Evolutionary conservation across 345 rosid genomes (phyloP).

Genomic region (Arabis alpina): DNA sequence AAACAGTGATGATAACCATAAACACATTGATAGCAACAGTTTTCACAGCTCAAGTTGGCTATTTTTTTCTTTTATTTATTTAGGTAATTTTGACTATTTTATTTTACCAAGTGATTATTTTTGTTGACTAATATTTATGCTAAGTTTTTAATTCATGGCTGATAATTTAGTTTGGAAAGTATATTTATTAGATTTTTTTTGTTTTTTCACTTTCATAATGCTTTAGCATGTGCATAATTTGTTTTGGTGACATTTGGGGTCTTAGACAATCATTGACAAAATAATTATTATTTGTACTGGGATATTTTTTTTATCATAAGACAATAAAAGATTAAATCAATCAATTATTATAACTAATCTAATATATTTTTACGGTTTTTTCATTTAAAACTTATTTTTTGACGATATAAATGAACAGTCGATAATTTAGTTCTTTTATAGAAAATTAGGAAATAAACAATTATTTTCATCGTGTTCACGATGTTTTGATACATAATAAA

Average conservation of each 20-base stretch:
- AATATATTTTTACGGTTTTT: too few relatives aligned
- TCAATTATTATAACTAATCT: too few relatives aligned
- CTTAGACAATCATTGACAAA: slow-evolving; percentile 34
- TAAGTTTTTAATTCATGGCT: not conserved
- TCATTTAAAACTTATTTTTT: too few relatives aligned
- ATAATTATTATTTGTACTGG: slow-evolving; percentile 19
- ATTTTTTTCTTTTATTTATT: slow-evolving; percentile 18
- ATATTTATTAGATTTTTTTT: not conserved
- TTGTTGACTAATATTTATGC: not conserved
- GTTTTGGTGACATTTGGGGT: slow-evolving; percentile 34
- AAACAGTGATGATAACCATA: slow-evolving; percentile 32
- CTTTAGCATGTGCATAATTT: slow-evolving; percentile 29
- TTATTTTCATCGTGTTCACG: too few relatives aligned
- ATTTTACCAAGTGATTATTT: not conserved
- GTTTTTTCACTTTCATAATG: slow-evolving; percentile 18
- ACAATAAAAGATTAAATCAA: too few relatives aligned
- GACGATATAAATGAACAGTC: too few relatives aligned
- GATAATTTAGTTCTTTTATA: too few relatives aligned
- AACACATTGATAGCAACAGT: slow-evolving; percentile 54
- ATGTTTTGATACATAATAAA: too few relatives aligned
- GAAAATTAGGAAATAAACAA: too few relatives aligned
- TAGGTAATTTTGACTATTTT: not conserved
- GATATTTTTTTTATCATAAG: not conserved
- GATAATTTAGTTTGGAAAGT: not conserved
- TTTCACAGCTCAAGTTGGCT: slow-evolving; percentile 65